Evolutionary conservation across 139 green algal genomes (phyloP).

Genomic region (Chlorella ohadii): DNA sequence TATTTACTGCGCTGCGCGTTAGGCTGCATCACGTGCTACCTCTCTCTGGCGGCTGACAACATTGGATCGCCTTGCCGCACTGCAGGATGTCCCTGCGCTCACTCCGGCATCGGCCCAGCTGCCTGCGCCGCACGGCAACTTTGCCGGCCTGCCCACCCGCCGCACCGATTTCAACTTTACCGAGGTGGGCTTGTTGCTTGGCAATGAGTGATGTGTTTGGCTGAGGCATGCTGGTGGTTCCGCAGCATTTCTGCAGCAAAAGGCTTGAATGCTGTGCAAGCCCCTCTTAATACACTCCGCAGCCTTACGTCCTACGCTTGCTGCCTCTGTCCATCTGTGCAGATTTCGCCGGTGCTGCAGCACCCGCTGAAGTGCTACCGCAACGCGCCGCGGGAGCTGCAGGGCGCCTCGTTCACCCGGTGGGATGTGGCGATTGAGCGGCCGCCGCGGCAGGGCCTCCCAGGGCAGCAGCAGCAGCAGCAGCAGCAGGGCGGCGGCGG

Average conservation of each 20-base stretch:
- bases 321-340: no score
- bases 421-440: conserved; percentile 4
- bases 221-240: no score
- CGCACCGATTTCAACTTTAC: conserved; percentile 68
- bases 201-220: no score
- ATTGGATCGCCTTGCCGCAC: background rate
- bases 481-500: background rate
- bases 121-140: conserved; percentile 27
- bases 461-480: conserved; percentile 22
- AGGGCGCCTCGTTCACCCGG: background rate
- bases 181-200: background rate
- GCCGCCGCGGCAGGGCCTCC: background rate
- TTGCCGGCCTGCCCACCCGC: conserved; percentile 48
- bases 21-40: no score
- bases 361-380: conserved; percentile 47
- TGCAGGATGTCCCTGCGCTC: conserved; percentile 17
- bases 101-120: conserved; percentile 15
- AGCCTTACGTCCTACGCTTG: no score
- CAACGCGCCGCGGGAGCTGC: conserved; percentile 14
- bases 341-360: conserved; percentile 64
- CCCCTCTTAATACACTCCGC: no score
- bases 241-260: no score
- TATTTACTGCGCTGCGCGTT: background rate
- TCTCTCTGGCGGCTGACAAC: background rate
- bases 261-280: no score